These are phyloP conservation scores for Clonostachys sp. DNA, from an alignment of 2,329 filamentous ascomycete genomes.

Conservation along the genomic window DNA sequence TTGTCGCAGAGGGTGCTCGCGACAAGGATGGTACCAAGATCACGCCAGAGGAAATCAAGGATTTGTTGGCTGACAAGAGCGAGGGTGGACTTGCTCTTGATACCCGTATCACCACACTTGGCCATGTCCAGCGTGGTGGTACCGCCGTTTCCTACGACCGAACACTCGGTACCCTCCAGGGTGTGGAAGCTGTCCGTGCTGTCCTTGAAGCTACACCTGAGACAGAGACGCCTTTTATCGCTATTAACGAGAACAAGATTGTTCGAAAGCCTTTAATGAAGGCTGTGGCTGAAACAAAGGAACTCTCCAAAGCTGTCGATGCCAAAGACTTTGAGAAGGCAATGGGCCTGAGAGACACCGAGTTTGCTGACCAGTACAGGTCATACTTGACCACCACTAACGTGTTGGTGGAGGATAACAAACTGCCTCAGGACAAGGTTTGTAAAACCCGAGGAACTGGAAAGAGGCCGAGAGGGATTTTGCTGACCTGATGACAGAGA, in stretches of 20 bases:
- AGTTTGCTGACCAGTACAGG: constrained; percentile 88
- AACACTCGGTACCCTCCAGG: constrained; percentile 88
- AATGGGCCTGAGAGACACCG: constrained; percentile 84
- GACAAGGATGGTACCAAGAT: constrained; percentile 84
- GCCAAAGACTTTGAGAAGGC: constrained; percentile 82
- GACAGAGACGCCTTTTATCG: constrained; percentile 89
- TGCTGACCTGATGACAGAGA: constrained; percentile 46
- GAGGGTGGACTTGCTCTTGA: constrained; percentile 69
- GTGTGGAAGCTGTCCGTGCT: constrained; percentile 88
- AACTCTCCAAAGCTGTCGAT: constrained; percentile 77
- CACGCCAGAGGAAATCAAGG: constrained; percentile 73
- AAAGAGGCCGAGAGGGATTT: neutral
- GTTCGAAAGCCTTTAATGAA: constrained; percentile 83
- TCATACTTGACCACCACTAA: constrained; percentile 90
- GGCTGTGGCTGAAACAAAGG: constrained; percentile 81
- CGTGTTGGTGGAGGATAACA: constrained; percentile 63
- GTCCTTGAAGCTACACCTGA: constrained; percentile 86
- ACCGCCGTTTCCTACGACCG: constrained; percentile 90
- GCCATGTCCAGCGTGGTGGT: constrained; percentile 95
- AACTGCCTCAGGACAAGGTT: constrained; percentile 68
- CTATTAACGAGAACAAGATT: constrained; percentile 97
- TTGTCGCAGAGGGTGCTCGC: constrained; percentile 91
- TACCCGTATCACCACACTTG: constrained; percentile 89
- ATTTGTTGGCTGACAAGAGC: constrained; percentile 74
- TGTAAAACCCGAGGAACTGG: constrained; percentile 13